Percentiles rank a stretch among this genome's conserved stretches.
phyloP scores from a whole-genome alignment of 1,284 basidiomycete species.

The Cryptococcus sp. region DNA sequence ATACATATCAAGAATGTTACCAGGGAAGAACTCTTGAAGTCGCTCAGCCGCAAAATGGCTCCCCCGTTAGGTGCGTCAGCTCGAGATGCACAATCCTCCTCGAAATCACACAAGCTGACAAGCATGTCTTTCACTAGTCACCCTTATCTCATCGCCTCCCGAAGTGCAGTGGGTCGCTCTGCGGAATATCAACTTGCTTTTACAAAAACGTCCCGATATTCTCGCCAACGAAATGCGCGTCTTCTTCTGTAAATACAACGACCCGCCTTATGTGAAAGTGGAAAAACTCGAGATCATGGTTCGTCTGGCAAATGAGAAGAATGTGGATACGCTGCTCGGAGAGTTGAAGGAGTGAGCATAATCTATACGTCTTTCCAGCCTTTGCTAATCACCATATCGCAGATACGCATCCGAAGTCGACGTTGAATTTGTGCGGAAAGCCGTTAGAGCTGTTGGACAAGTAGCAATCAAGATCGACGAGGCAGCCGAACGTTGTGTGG shows the following conservation, averaged over 20 bases:
- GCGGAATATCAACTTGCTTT: constrained; percentile 93
- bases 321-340: constrained; percentile 85
- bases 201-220: constrained; percentile 88
- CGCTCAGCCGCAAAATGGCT: constrained; percentile 93
- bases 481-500: constrained; percentile 86
- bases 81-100: not conserved
- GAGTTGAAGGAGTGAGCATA: constrained; percentile 84
- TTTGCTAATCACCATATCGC: not conserved
- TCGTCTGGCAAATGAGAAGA: constrained; percentile 84
- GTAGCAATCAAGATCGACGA: constrained; percentile 94
- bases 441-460: constrained; percentile 93
- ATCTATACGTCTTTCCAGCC: no score
- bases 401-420: constrained; percentile 98
- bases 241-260: constrained; percentile 99
- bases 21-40: constrained; percentile 82
- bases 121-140: constrained; percentile 60
- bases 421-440: constrained; percentile 95
- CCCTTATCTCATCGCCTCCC: constrained; percentile 89
- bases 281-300: constrained; percentile 99
- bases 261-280: constrained; percentile 97
- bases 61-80: constrained; percentile 70
- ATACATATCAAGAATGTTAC: constrained; percentile 85
- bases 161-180: constrained; percentile 99
- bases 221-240: constrained; percentile 97
- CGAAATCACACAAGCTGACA: constrained; percentile 1